A percentile compares a stretch with the other conserved stretches of the same genome.
Evolutionary conservation across 306 rosid genomes (phyloP).

Genomic region (Malus asiatica): DNA sequence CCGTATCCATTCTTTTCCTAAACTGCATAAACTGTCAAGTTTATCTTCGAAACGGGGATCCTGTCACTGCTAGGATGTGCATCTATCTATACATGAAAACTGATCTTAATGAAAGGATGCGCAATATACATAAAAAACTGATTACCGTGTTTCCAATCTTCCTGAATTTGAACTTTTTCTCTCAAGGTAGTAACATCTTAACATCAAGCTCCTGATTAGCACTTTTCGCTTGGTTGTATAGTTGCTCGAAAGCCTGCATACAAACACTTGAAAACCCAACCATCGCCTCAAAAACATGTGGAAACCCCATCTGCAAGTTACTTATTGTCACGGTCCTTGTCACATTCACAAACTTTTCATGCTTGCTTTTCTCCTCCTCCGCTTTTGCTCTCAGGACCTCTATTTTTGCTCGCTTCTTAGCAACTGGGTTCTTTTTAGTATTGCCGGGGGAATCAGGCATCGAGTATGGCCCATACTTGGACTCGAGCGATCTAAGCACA

Average conservation of each 20-base stretch:
- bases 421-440: constrained; percentile 39
- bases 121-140: constrained; percentile 12
- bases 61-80: background rate
- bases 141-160: background rate
- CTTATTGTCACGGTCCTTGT: constrained; percentile 86
- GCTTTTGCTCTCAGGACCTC: constrained; percentile 59
- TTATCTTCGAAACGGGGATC: background rate
- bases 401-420: constrained; percentile 66
- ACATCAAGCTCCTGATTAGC: constrained; percentile 47
- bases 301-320: constrained; percentile 92
- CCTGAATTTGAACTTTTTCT: background rate
- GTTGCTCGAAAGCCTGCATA: constrained; percentile 65
- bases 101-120: background rate
- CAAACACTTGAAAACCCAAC: constrained; percentile 96
- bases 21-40: background rate
- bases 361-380: constrained; percentile 72
- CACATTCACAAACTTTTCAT: constrained; percentile 67
- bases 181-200: constrained; percentile 48
- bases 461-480: constrained; percentile 64
- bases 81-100: background rate
- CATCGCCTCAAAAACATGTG: constrained; percentile 86
- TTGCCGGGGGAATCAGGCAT: constrained; percentile 34
- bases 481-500: constrained; percentile 63
- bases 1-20: background rate
- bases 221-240: constrained; percentile 68